These are phyloP conservation scores for Penicillium waksmanii DNA, from an alignment of 495 filamentous ascomycete species.

Conservation along the genomic window DNA sequence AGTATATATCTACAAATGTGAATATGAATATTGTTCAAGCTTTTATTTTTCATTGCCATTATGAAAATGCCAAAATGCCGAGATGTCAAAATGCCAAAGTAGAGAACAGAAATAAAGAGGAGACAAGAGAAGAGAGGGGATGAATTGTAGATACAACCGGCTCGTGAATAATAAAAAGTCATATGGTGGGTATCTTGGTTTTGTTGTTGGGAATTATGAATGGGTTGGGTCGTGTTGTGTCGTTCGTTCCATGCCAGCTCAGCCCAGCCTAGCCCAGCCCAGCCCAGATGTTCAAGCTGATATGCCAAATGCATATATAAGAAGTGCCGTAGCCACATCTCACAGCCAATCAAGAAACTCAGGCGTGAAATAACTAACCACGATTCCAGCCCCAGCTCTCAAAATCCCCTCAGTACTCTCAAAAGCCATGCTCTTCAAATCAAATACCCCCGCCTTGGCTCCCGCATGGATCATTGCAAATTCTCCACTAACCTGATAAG, in stretches of 20 bases:
- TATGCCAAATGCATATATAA: too few relatives aligned
- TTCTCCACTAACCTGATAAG: constrained; percentile 96
- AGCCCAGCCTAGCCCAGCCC: too few relatives aligned
- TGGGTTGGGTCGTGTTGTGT: too few relatives aligned
- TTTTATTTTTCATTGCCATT: not conserved
- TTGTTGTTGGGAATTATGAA: too few relatives aligned
- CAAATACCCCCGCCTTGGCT: constrained; percentile 96
- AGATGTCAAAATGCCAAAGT: too few relatives aligned
- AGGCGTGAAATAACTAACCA: constrained; percentile 92
- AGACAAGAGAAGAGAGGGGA: constrained; percentile 1
- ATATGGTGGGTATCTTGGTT: constrained; percentile 12
- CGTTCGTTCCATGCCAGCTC: too few relatives aligned
- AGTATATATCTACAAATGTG: constrained; percentile 13
- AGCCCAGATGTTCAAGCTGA: too few relatives aligned
- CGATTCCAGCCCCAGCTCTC: constrained; percentile 86
- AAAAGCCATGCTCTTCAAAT: constrained; percentile 92
- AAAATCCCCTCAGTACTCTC: constrained; percentile 92
- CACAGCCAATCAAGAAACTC: constrained; percentile 87
- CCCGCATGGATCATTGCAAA: constrained; percentile 98
- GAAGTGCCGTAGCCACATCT: not conserved
- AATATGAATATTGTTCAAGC: constrained; percentile 3
- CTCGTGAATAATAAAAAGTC: constrained; percentile 4
- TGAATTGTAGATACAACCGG: not conserved
- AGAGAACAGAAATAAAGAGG: not conserved
- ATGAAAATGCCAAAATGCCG: too few relatives aligned